A percentile compares a stretch with the other conserved stretches of the same genome.
These are phyloP conservation scores for Castanea mollissima DNA, from an alignment of 306 rosid species.

Conservation along the genomic window DNA sequence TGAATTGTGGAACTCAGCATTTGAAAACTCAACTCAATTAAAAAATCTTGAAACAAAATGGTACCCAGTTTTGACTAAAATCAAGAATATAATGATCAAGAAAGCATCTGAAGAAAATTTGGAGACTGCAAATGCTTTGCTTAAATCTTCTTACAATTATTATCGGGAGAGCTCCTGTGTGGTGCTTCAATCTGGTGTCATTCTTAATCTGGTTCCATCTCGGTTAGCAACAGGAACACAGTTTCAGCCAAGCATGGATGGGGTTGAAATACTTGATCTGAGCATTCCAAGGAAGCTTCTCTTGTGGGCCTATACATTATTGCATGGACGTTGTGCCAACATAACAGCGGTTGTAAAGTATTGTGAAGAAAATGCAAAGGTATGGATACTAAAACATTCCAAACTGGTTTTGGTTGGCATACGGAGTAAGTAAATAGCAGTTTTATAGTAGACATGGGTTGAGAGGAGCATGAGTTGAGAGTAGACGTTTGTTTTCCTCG, in stretches of 20 bases:
- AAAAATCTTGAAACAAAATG: conserved; percentile 67
- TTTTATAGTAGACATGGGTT: neutral
- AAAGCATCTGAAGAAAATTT: conserved; percentile 67
- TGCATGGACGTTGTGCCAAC: conserved; percentile 74
- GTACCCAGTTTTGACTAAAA: conserved; percentile 52
- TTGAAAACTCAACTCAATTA: conserved; percentile 57
- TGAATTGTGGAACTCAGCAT: conserved; percentile 81
- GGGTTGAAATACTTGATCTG: conserved; percentile 79
- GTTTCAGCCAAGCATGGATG: conserved; percentile 51
- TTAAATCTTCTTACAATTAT: conserved; percentile 77
- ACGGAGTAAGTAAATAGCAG: neutral
- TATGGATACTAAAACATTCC: conserved; percentile 38
- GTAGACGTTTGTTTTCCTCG: conserved; percentile 11
- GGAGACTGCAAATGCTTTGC: conserved; percentile 80
- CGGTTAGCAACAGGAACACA: conserved; percentile 53
- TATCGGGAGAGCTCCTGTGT: conserved; percentile 89
- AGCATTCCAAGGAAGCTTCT: conserved; percentile 99
- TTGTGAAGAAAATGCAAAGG: conserved; percentile 93
- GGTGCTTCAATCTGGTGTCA: conserved; percentile 71
- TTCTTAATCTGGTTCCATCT: conserved; percentile 59
- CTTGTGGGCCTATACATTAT: conserved; percentile 79
- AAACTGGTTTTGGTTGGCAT: neutral
- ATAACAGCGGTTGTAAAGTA: conserved; percentile 83
- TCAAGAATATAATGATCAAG: conserved; percentile 44
- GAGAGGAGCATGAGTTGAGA: conserved; percentile 8